phyloP scores from a whole-genome alignment of 495 filamentous ascomycete species.

The Neurospora sp. region DNA sequence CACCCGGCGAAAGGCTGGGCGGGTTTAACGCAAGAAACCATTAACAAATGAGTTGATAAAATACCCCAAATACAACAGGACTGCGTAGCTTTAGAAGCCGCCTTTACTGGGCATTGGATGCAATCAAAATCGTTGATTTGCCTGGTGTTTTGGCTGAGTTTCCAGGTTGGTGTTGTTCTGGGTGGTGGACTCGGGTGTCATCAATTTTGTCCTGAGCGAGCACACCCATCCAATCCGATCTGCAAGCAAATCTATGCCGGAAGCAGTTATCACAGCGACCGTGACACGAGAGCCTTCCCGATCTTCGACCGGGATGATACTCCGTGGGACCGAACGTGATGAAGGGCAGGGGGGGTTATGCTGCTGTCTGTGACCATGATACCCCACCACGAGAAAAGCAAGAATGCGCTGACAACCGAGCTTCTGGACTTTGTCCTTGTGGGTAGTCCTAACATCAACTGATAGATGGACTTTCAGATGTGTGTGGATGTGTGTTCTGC shows the following conservation, averaged over 20 bases:
- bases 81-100: too few species aligned
- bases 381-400: neutral
- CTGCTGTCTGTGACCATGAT: neutral
- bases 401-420: neutral
- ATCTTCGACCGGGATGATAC: neutral
- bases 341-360: neutral
- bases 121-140: too few species aligned
- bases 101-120: too few species aligned
- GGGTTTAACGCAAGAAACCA: too few species aligned
- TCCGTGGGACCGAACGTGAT: neutral
- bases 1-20: too few species aligned
- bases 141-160: too few species aligned
- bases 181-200: too few species aligned
- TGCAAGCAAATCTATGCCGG: neutral
- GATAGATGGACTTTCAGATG: neutral
- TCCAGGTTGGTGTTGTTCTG: too few species aligned
- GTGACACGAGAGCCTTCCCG: neutral
- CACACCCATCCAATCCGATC: neutral
- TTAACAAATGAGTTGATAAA: too few species aligned
- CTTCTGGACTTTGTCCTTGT: neutral
- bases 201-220: too few species aligned
- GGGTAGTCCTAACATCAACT: neutral
- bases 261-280: neutral
- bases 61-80: too few species aligned
- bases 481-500: neutral